Evolutionary conservation across 768 basidiomycete genomes (phyloP), one percentile per base, ranked within the genome.

Genomic region (Cystobasidium tubakii): DNA sequence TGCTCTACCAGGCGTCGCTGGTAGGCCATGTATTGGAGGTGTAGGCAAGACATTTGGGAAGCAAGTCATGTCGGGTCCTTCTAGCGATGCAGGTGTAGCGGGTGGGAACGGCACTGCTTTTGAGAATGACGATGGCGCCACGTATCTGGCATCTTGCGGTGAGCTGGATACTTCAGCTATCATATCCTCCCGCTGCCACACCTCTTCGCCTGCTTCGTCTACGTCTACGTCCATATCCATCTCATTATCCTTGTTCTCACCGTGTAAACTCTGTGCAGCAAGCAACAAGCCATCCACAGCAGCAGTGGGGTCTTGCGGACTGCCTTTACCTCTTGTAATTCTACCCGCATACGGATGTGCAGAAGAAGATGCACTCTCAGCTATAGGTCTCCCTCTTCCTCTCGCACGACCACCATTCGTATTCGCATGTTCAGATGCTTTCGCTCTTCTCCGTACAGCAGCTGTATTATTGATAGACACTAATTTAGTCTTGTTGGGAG

Each of bases 401-500:
- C 34, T 17, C 19, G 15, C 34, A 25, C 25, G 23, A 23, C 63
- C 63, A 39, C 63, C 63, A 46, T 65, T 65, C 13, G 10, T 12
- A n/a, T 13, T 46, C 13, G 63, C 63, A 46, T 21, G 7, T 27
- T 34, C 63, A 39, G 25, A n/a, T 60, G 54, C 53, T 71, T 19
- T 60, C 33, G 36, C 31, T 36, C 55, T 36, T 23, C 33, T 29
- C 15, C 69, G 7, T 10, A n/a, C 36, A 55, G 57, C 57, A 29
- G 25, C 33, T 7, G 57, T 60, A 60, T 54, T 36, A 19, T 54
- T 50, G 10, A 65, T 53, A 25, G 42, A 21, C 1, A 42, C 46
- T 19, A 57, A 36, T 50, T 69, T 55, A 21, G 65, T 57, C 64
- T 69, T 69, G 27, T 65, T 54, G n/a, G 66, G 65, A 43, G 66